Conservation (phyloP, 805 yeast genomes). For the Wickerhamiella nectarea region DNA sequence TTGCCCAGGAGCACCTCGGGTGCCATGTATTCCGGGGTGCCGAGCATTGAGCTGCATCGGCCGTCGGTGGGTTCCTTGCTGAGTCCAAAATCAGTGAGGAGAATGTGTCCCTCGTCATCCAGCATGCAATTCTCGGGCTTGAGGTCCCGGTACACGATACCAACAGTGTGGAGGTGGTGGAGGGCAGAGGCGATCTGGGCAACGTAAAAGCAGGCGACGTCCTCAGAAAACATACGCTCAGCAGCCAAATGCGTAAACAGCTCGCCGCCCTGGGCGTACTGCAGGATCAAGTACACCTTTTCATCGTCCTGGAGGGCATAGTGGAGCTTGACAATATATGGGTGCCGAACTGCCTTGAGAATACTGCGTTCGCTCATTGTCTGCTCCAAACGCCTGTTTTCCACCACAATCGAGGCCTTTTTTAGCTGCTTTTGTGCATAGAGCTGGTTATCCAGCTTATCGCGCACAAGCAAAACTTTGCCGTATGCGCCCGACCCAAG, state of each 20-base stretch:
- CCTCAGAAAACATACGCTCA: conserved; percentile 39
- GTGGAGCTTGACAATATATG: conserved; percentile 66
- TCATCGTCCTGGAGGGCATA: conserved; percentile 74
- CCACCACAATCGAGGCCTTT: conserved; percentile 65
- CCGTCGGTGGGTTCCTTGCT: conserved; percentile 33
- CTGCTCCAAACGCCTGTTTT: conserved; percentile 46
- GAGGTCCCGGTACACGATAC: conserved; percentile 75
- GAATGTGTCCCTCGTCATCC: conserved; percentile 64
- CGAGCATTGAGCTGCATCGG: conserved; percentile 46
- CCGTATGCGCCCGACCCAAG: conserved; percentile 85
- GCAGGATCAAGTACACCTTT: conserved; percentile 60
- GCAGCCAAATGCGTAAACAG: conserved; percentile 49
- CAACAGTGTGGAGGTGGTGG: conserved; percentile 59
- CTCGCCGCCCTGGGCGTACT: conserved; percentile 85
- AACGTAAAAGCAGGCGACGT: conserved; percentile 57
- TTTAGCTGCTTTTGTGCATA: conserved; percentile 79
- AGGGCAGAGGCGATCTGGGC: conserved; percentile 74
- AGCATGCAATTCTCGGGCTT: conserved; percentile 83
- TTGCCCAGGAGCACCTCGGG: conserved; percentile 76
- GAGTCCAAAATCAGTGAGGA: conserved; percentile 76
- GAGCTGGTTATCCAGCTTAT: conserved; percentile 43
- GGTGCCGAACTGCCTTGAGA: conserved; percentile 56
- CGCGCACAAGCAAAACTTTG: conserved; percentile 65
- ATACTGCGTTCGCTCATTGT: conserved; percentile 72
- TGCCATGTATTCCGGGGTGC: conserved; percentile 79